Evolutionary conservation across 371 early-diverging fungal species (phyloP), one percentile per base, ranked within the genome.

Genomic region (Nematocida minor): DNA sequence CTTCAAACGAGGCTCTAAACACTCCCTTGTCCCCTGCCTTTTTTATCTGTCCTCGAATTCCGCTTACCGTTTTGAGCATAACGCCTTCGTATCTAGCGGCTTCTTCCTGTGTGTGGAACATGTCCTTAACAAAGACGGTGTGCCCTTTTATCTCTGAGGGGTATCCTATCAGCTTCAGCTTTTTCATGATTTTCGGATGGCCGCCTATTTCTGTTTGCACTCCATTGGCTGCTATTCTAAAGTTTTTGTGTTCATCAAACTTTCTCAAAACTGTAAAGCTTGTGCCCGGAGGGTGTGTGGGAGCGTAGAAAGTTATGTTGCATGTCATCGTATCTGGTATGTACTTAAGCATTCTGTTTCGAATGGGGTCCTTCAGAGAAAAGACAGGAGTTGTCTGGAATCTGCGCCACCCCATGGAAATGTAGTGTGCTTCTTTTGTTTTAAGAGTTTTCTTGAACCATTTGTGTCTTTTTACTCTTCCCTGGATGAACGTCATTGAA

Each of bases 1-100:
- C 98, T 86, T 99, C 99, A 87, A 99, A 99, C 2, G 95, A 93
- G 7, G 96, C 97, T 80, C 97, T 90, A 90, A 93, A 97, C 38
- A 87, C 87, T n/a, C 99, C 99, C 36, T 91, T 91, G 9, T 80
- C 82, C 20, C 80, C 74, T 2, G 90, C 88, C 85, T 94, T 96
- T 86, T 97, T 97, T 63, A 98, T 90, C 81, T 93, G 92, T 66
- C 99, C 99, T 80, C 98, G 90, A 78, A 99, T 92, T 31, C 97
- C 97, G 80, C 91, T 91, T 18, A 94, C 96, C 0, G 95, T 95
- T 44, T 94, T 90, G 63, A 99, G 89, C 51, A 88, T 88, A 2
- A 94, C 97, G 34, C 94, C 94, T 84, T 94, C 92, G 83, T 97
- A 96, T 85, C 93, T 93, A 79, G 92, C 92, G n/a, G 96, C 97